Evolutionary conservation across 768 basidiomycete genomes (phyloP).

Genomic region (Suillus ampliporus): DNA sequence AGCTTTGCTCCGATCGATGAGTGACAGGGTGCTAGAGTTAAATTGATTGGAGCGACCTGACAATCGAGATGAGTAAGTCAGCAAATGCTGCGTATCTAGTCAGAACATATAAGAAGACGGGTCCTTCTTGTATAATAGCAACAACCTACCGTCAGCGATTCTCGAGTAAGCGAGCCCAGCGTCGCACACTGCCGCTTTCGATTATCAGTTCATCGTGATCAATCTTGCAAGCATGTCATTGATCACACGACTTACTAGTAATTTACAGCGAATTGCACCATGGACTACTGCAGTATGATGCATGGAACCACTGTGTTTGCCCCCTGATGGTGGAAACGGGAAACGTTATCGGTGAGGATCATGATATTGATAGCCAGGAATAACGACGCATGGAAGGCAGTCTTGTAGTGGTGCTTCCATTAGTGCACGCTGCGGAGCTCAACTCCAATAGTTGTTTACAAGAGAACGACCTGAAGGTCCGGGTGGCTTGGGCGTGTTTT

Average conservation of each 20-base stretch:
- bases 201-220: background rate
- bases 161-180: background rate
- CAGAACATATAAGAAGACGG: background rate
- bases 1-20: conserved; percentile 2
- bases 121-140: background rate
- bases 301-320: background rate
- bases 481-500: conserved; percentile 9
- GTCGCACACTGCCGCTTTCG: background rate
- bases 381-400: background rate
- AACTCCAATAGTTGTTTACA: background rate
- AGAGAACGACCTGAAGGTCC: background rate
- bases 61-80: conserved; percentile 2
- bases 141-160: background rate
- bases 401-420: background rate
- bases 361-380: background rate
- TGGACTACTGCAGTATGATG: background rate
- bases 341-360: background rate
- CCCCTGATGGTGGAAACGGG: background rate
- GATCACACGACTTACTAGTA: background rate
- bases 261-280: background rate
- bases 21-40: background rate
- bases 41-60: background rate
- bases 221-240: background rate
- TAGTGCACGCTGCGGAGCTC: background rate
- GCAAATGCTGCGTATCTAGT: background rate